Evolutionary conservation across 345 rosid species (phyloP).

Genomic region (Orychophragmus violaceus): DNA sequence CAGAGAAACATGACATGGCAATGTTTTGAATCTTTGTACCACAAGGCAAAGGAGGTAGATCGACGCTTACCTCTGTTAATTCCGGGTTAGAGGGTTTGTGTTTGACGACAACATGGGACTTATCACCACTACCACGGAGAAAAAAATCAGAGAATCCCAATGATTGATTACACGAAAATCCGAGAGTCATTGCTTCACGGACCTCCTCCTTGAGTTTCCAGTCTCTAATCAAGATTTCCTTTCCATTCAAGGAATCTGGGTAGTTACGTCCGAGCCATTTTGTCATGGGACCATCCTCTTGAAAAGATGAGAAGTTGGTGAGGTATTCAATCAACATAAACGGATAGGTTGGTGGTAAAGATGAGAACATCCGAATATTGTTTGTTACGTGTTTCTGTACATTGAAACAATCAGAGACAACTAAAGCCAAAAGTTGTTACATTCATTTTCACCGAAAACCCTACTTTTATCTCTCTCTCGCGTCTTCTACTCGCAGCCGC

Average conservation of each 20-base stretch:
- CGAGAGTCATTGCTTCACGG: background rate
- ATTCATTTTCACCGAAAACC: no score
- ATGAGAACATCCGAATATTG: background rate
- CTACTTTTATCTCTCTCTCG: no score
- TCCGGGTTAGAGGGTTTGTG: background rate
- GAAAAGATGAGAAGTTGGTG: background rate
- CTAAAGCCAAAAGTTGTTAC: no score
- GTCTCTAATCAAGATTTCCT: background rate
- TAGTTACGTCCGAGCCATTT: background rate
- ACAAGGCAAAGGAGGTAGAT: background rate
- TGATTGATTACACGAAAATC: background rate
- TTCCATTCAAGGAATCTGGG: background rate
- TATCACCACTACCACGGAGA: background rate
- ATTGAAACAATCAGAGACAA: background rate
- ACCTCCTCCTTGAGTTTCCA: background rate
- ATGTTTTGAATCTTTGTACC: background rate
- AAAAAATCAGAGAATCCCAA: background rate
- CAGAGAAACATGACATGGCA: background rate
- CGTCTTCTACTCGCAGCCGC: no score
- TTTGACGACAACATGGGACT: background rate
- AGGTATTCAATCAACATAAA: background rate
- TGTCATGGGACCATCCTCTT: background rate
- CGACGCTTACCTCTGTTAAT: background rate
- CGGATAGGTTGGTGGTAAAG: background rate
- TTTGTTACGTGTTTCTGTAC: background rate